Evolutionary conservation across 225 moss, liverwort and hornwort genomes (phyloP).

Genomic region (Rhytidiadelphus loreus): DNA sequence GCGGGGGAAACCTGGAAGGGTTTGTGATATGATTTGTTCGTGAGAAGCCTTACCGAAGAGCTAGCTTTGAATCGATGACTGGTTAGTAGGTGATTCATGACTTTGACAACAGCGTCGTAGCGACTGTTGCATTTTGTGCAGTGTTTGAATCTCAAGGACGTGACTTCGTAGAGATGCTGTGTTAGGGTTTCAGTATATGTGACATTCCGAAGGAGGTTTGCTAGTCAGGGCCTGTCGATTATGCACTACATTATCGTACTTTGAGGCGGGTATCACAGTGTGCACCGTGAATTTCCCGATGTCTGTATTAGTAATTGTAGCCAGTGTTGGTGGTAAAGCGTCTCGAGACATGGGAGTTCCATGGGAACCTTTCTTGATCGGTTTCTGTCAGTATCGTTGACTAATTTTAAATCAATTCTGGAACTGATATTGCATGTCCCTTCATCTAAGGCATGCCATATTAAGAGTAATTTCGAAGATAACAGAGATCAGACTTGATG

Average conservation of each 20-base stretch:
- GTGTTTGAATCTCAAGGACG: neutral
- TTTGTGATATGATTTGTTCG: neutral
- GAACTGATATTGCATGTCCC: neutral
- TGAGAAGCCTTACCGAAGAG: neutral
- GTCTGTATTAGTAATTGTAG: neutral
- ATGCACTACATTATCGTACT: neutral
- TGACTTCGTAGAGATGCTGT: neutral
- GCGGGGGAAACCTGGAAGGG: neutral
- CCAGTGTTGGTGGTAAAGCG: neutral
- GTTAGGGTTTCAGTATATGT: slow-evolving; percentile 2
- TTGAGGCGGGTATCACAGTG: neutral
- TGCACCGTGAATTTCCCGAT: neutral
- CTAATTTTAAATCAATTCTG: neutral
- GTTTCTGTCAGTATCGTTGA: neutral
- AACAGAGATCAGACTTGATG: neutral
- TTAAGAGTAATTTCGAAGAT: neutral
- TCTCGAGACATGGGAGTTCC: neutral
- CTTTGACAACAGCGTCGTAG: neutral
- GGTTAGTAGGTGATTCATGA: neutral
- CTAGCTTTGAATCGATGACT: neutral
- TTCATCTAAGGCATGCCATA: neutral
- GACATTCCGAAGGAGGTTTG: neutral
- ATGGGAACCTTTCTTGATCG: neutral
- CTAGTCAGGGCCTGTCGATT: neutral
- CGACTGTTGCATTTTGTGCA: neutral